Evolutionary conservation across 225 moss, liverwort and hornwort genomes (phyloP).

Genomic region (Pseudoscleropodium purum): DNA sequence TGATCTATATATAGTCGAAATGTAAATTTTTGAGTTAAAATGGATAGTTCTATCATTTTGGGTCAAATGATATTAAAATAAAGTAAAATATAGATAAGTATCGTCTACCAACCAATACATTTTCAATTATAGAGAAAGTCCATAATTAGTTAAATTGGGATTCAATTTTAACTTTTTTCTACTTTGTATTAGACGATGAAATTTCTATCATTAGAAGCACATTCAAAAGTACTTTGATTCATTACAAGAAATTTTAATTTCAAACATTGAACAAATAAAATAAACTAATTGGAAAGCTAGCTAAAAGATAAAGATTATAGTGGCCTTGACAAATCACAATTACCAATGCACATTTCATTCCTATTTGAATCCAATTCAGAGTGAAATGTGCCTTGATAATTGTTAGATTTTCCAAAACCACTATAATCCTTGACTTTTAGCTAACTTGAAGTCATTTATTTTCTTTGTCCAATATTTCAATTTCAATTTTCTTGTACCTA

Average conservation of each 20-base stretch:
- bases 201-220: rapidly evolving
- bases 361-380: too few species aligned
- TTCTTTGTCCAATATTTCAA: rapidly evolving
- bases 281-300: background rate
- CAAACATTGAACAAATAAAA: background rate
- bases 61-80: too few species aligned
- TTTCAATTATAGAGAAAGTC: too few species aligned
- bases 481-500: background rate
- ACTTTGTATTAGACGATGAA: background rate
- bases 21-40: too few species aligned
- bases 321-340: background rate
- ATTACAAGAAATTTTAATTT: background rate
- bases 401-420: background rate
- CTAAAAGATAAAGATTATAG: too few species aligned
- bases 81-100: too few species aligned
- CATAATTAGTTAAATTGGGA: too few species aligned
- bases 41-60: too few species aligned
- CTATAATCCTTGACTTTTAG: background rate
- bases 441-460: rapidly evolving
- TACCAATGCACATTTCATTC: too few species aligned
- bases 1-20: too few species aligned
- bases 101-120: too few species aligned
- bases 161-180: background rate
- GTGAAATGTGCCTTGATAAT: too few species aligned
- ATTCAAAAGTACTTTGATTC: background rate